Evolutionary conservation across 2,329 filamentous ascomycete species (phyloP).

Genomic region (Cordyceps sp.): DNA sequence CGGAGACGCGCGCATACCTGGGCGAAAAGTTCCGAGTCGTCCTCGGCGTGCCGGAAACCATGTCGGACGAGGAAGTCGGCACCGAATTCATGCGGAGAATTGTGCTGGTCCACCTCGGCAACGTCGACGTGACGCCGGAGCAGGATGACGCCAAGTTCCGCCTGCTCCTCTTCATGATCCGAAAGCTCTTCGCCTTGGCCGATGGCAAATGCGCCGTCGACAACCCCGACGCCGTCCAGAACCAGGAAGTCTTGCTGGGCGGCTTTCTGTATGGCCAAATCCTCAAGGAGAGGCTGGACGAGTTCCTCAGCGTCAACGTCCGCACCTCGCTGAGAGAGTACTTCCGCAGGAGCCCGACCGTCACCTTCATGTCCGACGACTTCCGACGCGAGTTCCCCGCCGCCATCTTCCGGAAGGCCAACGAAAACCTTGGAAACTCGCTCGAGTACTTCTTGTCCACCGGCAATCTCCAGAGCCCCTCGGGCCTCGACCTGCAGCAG

Average conservation of each 20-base stretch:
- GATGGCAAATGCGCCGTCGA: slow-evolving; percentile 86
- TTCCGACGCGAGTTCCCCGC: slow-evolving; percentile 68
- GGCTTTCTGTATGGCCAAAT: slow-evolving; percentile 93
- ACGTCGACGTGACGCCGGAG: slow-evolving; percentile 63
- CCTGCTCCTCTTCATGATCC: slow-evolving; percentile 86
- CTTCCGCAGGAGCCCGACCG: slow-evolving; percentile 36
- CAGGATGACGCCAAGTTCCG: slow-evolving; percentile 89
- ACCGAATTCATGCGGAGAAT: slow-evolving; percentile 82
- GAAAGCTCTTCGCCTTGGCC: slow-evolving; percentile 85
- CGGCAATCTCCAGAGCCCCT: slow-evolving; percentile 80
- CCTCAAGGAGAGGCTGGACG: slow-evolving; percentile 84
- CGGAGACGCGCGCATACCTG: slow-evolving; percentile 70
- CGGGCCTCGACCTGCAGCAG: slow-evolving; percentile 87
- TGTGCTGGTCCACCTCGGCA: slow-evolving; percentile 81
- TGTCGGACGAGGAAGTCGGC: slow-evolving; percentile 77
- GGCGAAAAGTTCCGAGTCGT: slow-evolving; percentile 85
- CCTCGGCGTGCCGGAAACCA: slow-evolving; percentile 65
- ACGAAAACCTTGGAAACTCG: slow-evolving; percentile 73
- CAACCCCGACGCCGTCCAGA: slow-evolving; percentile 92
- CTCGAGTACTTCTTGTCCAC: slow-evolving; percentile 95
- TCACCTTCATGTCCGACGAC: slow-evolving; percentile 58
- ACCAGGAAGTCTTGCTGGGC: slow-evolving; percentile 85
- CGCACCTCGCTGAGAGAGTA: slow-evolving; percentile 39
- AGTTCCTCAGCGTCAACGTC: slow-evolving; percentile 51
- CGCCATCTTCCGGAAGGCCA: slow-evolving; percentile 64